A percentile compares a stretch with the other conserved stretches of the same genome.
phyloP scores from a whole-genome alignment of 73 alveolate genomes.

The Paramecium biaurelia region DNA sequence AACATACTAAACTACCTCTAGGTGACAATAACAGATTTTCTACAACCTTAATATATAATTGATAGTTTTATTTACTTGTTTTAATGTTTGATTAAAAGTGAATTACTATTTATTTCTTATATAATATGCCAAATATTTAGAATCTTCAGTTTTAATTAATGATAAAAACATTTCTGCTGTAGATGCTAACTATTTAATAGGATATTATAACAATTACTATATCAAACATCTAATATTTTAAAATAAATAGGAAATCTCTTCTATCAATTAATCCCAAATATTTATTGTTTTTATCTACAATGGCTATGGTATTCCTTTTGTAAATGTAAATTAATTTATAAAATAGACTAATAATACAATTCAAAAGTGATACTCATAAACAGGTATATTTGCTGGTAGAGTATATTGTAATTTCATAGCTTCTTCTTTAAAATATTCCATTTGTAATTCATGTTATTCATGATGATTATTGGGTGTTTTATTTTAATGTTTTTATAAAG shows the following conservation, averaged over 20 bases:
- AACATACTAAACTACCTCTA: constrained; percentile 25
- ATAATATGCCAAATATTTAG: background rate
- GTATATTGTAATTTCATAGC: background rate
- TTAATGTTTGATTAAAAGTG: background rate
- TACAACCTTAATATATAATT: background rate
- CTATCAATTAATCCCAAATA: constrained; percentile 42
- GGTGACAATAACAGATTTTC: constrained; percentile 23
- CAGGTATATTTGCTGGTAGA: background rate
- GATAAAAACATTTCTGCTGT: background rate
- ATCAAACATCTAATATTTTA: constrained; percentile 46
- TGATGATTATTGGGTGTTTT: background rate
- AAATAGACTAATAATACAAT: background rate
- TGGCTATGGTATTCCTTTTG: background rate
- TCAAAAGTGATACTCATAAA: background rate
- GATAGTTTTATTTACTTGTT: background rate
- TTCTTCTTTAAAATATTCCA: background rate
- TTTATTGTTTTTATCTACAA: background rate
- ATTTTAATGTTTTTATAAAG: background rate
- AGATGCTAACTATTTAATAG: background rate
- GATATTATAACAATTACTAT: background rate
- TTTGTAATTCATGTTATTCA: constrained; percentile 26
- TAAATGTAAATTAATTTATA: background rate
- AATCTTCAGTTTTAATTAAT: background rate
- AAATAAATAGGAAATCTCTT: constrained; percentile 25
- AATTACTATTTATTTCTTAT: background rate